Conservation (phyloP, 257 asterid genomes). For the Capsicum pubescens region DNA sequence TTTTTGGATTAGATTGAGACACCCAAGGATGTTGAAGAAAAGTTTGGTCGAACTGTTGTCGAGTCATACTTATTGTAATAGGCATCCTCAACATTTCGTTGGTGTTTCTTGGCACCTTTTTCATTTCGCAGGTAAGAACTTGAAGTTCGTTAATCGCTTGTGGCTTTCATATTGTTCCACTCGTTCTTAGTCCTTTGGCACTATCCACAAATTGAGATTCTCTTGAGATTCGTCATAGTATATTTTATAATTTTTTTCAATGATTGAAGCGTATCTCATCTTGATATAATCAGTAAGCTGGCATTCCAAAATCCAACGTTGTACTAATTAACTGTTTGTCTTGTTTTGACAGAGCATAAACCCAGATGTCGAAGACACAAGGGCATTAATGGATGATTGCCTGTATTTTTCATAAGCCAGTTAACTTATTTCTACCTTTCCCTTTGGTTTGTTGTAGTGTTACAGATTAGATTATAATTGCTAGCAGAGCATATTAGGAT, state of each 20-base stretch:
- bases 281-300: not conserved
- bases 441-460: slow-evolving; percentile 4
- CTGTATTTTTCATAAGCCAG: not conserved
- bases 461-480: slow-evolving; percentile 9
- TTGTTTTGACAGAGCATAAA: slow-evolving; percentile 9
- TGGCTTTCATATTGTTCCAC: not conserved
- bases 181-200: not conserved
- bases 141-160: not conserved
- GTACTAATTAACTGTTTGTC: not conserved
- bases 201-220: not conserved
- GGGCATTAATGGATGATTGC: not conserved
- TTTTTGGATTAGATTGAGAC: slow-evolving; percentile 66
- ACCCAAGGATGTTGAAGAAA: slow-evolving; percentile 86
- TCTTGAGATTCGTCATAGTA: not conserved
- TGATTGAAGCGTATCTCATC: not conserved
- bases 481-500: not conserved
- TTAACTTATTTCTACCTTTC: not conserved
- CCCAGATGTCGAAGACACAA: not conserved
- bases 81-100: not conserved
- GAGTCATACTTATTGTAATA: slow-evolving; percentile 72
- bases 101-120: slow-evolving; percentile 1
- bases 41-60: slow-evolving; percentile 89
- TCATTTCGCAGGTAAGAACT: slow-evolving; percentile 24
- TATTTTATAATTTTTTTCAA: not conserved
- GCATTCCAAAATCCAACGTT: not conserved